Percentiles rank a stretch among this genome's conserved stretches.
Conservation (phyloP, 2,329 filamentous ascomycete genomes). For the Alternaria burnsii region DNA sequence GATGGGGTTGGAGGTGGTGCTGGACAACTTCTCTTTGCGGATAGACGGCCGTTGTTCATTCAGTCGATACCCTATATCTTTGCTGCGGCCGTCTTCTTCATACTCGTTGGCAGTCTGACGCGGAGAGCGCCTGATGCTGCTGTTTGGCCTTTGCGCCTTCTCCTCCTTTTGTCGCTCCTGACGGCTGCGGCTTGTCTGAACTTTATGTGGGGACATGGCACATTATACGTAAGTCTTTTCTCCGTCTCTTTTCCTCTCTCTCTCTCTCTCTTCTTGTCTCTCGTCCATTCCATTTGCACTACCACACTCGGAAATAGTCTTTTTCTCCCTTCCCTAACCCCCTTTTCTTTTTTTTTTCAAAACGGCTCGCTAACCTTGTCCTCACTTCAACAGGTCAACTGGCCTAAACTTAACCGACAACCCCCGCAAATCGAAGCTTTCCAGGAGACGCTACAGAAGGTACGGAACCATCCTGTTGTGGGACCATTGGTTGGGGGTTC, state of each 20-base stretch:
- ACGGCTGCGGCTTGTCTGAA: constrained; percentile 75
- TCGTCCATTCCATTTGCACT: background rate
- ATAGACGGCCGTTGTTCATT: constrained; percentile 84
- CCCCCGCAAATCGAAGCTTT: constrained; percentile 88
- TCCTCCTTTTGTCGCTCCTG: constrained; percentile 79
- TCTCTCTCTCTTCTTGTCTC: too few species aligned
- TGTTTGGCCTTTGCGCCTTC: constrained; percentile 81
- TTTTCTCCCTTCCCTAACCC: too few species aligned
- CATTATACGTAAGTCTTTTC: constrained; percentile 76
- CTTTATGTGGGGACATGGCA: constrained; percentile 85
- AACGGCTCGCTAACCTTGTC: too few species aligned
- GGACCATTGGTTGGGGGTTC: constrained; percentile 69
- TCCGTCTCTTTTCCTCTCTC: too few species aligned
- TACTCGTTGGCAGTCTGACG: constrained; percentile 78
- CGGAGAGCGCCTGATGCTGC: constrained; percentile 74
- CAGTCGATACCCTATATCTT: constrained; percentile 94
- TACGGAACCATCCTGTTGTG: constrained; percentile 81
- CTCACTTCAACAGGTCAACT: constrained; percentile 78
- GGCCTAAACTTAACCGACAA: constrained; percentile 94
- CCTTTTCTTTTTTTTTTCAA: too few species aligned
- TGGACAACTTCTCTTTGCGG: constrained; percentile 78
- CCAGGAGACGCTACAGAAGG: constrained; percentile 83
- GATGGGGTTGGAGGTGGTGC: constrained; percentile 77
- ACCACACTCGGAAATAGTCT: too few species aligned
- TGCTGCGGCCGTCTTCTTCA: constrained; percentile 83